phyloP scores from a whole-genome alignment of 176 grass and related monocot species.

The Cenchrus americanus region DNA sequence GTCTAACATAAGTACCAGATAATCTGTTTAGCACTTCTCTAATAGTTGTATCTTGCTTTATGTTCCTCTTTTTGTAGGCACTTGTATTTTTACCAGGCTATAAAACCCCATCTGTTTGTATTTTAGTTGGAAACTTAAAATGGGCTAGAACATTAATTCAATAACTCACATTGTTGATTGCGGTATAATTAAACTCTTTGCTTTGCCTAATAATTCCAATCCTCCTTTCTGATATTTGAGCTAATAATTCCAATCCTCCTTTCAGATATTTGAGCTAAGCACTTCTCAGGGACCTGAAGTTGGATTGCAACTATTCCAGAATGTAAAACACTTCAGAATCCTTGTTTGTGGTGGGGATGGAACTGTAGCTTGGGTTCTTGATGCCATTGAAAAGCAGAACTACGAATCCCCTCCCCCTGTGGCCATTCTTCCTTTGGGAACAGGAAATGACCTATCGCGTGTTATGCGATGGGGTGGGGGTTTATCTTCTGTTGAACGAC shows the following conservation, averaged over 20 bases:
- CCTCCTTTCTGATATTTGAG: slow-evolving; percentile 82
- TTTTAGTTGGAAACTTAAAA: neutral
- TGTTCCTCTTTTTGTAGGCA: neutral
- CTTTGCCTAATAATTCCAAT: slow-evolving; percentile 26
- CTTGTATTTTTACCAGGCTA: neutral
- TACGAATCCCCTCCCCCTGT: slow-evolving; percentile 93
- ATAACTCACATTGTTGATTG: neutral
- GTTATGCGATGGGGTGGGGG: slow-evolving; percentile 88
- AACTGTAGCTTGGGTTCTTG: slow-evolving; percentile 87
- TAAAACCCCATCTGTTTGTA: neutral
- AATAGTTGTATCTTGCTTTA: neutral
- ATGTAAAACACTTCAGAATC: slow-evolving; percentile 81
- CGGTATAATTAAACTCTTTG: slow-evolving; percentile 15
- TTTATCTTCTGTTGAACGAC: slow-evolving; percentile 76
- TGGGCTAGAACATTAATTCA: neutral
- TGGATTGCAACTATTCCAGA: slow-evolving; percentile 68
- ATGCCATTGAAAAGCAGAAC: slow-evolving; percentile 84
- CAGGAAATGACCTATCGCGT: slow-evolving; percentile 85
- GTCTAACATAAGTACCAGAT: neutral
- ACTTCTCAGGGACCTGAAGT: slow-evolving; percentile 80
- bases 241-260: slow-evolving; percentile 49
- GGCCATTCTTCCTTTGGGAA: slow-evolving; percentile 92
- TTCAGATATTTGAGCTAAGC: slow-evolving; percentile 92
- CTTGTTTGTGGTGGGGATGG: slow-evolving; percentile 98
- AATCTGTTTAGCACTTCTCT: neutral